Evolutionary conservation across 192 early-diverging fungal species (phyloP), one percentile per base, ranked within the genome.

Genomic region (Podila verticillata): DNA sequence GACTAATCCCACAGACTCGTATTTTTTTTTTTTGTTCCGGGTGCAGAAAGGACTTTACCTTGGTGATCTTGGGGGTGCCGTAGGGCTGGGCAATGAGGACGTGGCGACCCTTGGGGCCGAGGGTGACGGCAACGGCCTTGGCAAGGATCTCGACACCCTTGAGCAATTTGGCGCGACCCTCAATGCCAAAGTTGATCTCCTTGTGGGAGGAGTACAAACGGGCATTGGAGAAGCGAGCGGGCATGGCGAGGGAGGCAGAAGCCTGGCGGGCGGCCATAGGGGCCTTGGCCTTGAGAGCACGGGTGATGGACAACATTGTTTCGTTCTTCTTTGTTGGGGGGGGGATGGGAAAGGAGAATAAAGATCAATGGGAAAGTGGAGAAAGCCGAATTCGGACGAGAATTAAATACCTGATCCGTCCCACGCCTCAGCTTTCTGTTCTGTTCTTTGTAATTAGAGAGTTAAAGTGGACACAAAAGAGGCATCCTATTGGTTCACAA

Each of bases 61-160:
- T 99, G 84, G 98, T 99, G 88, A 99, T 99, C 91, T 98, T 99
- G 71, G 98, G 98, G 47, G 92, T 91, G 44, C 97, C 98, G 71
- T 97, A 99, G 44, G 95, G 82, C 85, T 99, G 98, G 84, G 98
- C 96, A 82, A 99, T 99, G 69, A 99, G 88, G 24, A 99, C 98
- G 82, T 98, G 98, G 78, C 98, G 91, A 78, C 98, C 98, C 88
- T 98, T 98, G 72, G 98, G 98, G 34, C 98, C 98, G 28, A 99
- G 92, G 47, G 98, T 99, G 72, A 97, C 95, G n/a, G 98, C 97
- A 24, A 99, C 98, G 26, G 98, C 97, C 82, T 94, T 96, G 81
- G 98, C 96, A 51, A 99, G 92, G 44, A 96, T 89, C 74, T 99
- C 97, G 63, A 99, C 97, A 88, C 98, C 98, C 73, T 91, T 89